Evolutionary conservation across 192 early-diverging fungal species (phyloP), one percentile per base, ranked within the genome.

Genomic region (Backusella parvicylindrica): DNA sequence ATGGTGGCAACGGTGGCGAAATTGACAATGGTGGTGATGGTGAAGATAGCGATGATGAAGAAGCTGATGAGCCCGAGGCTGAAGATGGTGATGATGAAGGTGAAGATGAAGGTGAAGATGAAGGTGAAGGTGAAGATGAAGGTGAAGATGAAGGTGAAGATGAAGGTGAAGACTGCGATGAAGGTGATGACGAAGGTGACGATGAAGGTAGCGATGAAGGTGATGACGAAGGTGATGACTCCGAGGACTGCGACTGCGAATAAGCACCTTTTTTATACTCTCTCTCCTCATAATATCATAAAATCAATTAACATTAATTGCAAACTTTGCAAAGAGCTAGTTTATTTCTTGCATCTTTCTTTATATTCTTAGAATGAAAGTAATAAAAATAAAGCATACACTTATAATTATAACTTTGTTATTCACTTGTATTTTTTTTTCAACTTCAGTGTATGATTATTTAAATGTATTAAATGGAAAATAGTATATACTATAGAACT

Each of bases 341-440:
- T 60, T 56, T 60, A 60, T 60, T 28, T 60, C 23, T 60, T 60
- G 53, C 53, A 60, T 60, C 12, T 60, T 60, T 60, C 53, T 60
- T 60, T 60, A 60, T 60, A 11, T 60, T 60, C 53, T 60, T 60
- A 60, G 53, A 60, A 60, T 60, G 53, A 28, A 60, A 60, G 53
- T 60, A 60, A 60, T 47, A 47, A 60, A 56, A 60, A 60, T 26
- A 60, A 26, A 60, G 23, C 8, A 28, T 28, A 60, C 53, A 60
- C 12, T 60, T 23, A 60, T 60, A 60, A 60, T 50, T n/a, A 41
- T 13, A 41, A 41, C 11, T 41, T 41, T 41, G 40, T 41, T 41
- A 41, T 35, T 35, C 6, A 35, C 33, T 35, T 35, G 33, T 35
- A 6, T 35, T 35, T 35, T 35, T 35, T 3, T 35, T 35, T 35